Conservation (phyloP, 768 basidiomycete genomes). For the Amanita jacksonii region DNA sequence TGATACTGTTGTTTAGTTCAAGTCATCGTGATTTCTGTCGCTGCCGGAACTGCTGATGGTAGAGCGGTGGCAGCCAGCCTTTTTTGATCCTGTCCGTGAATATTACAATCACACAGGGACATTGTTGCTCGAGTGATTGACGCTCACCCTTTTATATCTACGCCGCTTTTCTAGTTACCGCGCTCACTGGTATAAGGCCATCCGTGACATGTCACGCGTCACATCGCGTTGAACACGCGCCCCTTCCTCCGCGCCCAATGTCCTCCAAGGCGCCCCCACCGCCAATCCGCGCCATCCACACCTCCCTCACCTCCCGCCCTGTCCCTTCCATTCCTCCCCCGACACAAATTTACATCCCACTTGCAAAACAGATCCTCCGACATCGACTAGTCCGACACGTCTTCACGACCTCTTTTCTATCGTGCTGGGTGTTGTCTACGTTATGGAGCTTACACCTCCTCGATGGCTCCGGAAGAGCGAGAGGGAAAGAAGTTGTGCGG, state of each 20-base stretch:
- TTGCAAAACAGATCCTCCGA: slow-evolving; percentile 50
- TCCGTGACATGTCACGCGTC: neutral
- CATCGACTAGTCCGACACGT: slow-evolving; percentile 49
- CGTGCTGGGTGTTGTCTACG: slow-evolving; percentile 34
- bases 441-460: slow-evolving; percentile 35
- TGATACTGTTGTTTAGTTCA: too few species aligned
- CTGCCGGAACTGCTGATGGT: too few species aligned
- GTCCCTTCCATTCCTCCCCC: slow-evolving; percentile 49
- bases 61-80: too few species aligned
- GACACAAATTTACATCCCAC: slow-evolving; percentile 52
- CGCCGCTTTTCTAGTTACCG: too few species aligned
- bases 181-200: too few species aligned
- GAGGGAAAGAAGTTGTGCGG: slow-evolving; percentile 15
- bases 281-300: neutral
- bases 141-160: too few species aligned
- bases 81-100: too few species aligned
- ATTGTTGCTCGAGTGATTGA: too few species aligned
- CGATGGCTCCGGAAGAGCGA: slow-evolving; percentile 24
- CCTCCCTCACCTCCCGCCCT: slow-evolving; percentile 30
- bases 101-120: too few species aligned
- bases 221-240: too few species aligned
- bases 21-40: too few species aligned
- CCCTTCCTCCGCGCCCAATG: too few species aligned
- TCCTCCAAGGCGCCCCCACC: neutral
- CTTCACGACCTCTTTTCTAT: slow-evolving; percentile 39